Conservation (phyloP, 306 rosid genomes). For the Calophaca sinica region DNA sequence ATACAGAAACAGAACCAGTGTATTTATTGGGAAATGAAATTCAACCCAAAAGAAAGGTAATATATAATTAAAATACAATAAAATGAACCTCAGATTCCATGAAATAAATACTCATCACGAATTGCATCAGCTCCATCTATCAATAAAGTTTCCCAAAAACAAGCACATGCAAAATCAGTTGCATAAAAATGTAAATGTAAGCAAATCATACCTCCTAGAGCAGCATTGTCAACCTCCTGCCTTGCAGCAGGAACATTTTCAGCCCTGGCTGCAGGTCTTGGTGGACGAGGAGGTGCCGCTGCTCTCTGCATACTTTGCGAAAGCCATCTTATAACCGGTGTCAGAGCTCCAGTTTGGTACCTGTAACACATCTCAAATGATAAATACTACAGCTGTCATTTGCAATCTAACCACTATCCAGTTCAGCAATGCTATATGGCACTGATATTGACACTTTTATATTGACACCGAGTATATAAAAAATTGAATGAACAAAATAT, state of each 20-base stretch:
- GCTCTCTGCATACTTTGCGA: conserved; percentile 97
- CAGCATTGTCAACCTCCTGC: conserved; percentile 68
- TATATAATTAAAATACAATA: too few relatives aligned
- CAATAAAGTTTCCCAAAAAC: not conserved
- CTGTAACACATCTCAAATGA: conserved; percentile 57
- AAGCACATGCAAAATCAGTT: conserved; percentile 17
- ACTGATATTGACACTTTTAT: not conserved
- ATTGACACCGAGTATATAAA: not conserved
- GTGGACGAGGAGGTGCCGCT: conserved; percentile 89
- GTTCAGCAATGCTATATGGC: conserved; percentile 16
- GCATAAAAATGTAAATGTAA: conserved; percentile 26
- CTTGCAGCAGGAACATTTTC: conserved; percentile 79
- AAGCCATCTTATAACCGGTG: conserved; percentile 89
- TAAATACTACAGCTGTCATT: conserved; percentile 43
- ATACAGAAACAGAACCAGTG: not conserved
- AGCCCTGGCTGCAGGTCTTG: conserved; percentile 79
- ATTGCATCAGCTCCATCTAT: conserved; percentile 16
- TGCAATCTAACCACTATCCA: conserved; percentile 23
- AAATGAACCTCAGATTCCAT: conserved; percentile 28
- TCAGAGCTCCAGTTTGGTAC: conserved; percentile 92
- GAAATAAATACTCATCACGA: conserved; percentile 13
- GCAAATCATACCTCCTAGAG: conserved; percentile 67
- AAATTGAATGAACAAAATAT: not conserved
- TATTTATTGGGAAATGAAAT: not conserved
- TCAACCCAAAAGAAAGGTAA: not conserved